Base-by-base conservation (phyloP, 2,329 filamentous ascomycete genomes). In the Paecilomyces sp. region DNA sequence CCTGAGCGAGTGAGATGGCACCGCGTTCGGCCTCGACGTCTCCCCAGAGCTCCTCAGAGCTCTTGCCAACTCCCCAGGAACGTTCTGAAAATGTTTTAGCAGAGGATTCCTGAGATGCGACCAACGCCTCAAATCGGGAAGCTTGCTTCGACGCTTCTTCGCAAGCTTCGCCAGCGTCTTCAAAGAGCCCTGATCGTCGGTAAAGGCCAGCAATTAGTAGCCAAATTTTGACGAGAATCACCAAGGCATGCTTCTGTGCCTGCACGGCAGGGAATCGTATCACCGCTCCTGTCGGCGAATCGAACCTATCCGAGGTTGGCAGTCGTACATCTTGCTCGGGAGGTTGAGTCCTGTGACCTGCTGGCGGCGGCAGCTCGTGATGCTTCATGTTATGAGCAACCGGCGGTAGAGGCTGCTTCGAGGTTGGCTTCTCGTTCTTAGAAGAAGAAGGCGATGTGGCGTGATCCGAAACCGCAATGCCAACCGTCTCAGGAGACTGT, bases 131-230 rank as follows among this genome's bases (percentile, higher is more conserved):
- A 11, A 96, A 81, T 0, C 77, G 79, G 64, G 88, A 82, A 1
- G 91, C 87, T 36, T 96, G 82, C 69, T 89, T 90, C 61, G 86
- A 82, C 1, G 93, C 94, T 78, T 97, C 94, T 11, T 86, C 82
- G 30, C 92, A 85, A 6, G 93, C 91, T 57, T 88, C 90, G 66
- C 85, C 85, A 12, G 90, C 87, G 71, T 97, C 93, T 22, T 92
- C 88, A 58, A 86, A 85, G 78, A 95, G 86, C 8, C 84, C 84
- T 7, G 93, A 91, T 57, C 91, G 85, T 30, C 91, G 85, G 71
- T 97, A 99, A 64, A 97, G 87, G 0, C 89, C 89, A 1, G 91
- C 89, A 62, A 97, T 91, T 70, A 94, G 88, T 8, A 97, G 80
- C 94, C 94, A 99, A 33, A 97, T 87, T 64, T 88, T 88, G 22